Conservation (phyloP, 225 moss, liverwort and hornwort species). For the Pseudoscleropodium purum region DNA sequence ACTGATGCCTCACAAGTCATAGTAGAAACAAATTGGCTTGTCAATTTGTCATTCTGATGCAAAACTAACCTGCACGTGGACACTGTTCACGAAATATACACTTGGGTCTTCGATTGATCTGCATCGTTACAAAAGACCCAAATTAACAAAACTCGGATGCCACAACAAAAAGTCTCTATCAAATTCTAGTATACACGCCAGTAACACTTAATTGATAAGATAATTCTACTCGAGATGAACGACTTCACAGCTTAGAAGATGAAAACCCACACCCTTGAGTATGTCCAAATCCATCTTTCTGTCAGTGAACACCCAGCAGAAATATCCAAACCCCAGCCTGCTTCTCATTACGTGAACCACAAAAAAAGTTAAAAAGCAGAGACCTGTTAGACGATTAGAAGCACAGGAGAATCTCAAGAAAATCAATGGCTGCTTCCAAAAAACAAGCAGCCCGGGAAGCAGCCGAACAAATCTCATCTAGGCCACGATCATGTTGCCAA, state of each 20-base stretch:
- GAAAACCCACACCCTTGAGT: background rate
- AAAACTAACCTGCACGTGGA: conserved; percentile 58
- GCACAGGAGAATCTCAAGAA: background rate
- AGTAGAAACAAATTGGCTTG: background rate
- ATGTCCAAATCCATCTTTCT: background rate
- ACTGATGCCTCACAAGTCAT: background rate
- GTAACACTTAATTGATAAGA: background rate
- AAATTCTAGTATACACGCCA: background rate
- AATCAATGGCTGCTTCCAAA: background rate
- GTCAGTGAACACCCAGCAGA: background rate
- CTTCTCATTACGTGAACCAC: background rate
- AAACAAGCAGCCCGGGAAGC: background rate
- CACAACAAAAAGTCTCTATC: background rate
- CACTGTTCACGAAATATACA: conserved; percentile 72
- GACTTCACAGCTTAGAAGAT: background rate
- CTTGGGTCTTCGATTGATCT: conserved; percentile 78
- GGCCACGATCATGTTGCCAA: background rate
- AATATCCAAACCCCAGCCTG: background rate
- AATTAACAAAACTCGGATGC: background rate
- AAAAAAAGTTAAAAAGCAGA: background rate
- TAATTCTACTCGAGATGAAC: background rate
- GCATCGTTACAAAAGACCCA: background rate
- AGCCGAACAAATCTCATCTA: background rate
- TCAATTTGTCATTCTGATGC: background rate
- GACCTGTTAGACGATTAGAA: background rate